Evolutionary conservation across 305 asterid species (phyloP).

Genomic region (Solanum hybrid): DNA sequence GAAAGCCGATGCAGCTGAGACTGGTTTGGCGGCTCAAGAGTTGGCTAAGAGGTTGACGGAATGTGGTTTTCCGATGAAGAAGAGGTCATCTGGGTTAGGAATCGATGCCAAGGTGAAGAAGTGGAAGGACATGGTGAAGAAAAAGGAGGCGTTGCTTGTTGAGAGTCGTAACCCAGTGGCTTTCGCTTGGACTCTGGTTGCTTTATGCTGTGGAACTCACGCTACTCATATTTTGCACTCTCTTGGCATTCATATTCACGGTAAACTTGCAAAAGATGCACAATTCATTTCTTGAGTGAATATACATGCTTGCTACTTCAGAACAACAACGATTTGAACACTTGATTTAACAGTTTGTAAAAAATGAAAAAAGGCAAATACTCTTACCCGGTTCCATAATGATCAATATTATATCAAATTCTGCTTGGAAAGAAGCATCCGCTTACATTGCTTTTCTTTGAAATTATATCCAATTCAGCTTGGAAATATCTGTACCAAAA

Average conservation of each 20-base stretch:
- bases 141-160: slow-evolving; percentile 68
- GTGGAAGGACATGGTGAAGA: slow-evolving; percentile 82
- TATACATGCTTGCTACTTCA: background rate
- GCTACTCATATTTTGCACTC: slow-evolving; percentile 84
- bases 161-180: slow-evolving; percentile 73
- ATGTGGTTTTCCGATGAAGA: slow-evolving; percentile 77
- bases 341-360: background rate
- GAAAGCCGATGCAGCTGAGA: slow-evolving; percentile 28
- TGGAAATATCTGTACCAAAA: background rate
- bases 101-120: slow-evolving; percentile 78
- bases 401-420: background rate
- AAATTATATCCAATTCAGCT: background rate
- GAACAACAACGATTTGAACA: background rate
- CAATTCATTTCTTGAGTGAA: background rate
- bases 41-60: slow-evolving; percentile 57
- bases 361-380: background rate
- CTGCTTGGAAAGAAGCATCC: background rate
- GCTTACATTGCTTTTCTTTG: background rate
- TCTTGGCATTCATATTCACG: slow-evolving; percentile 81
- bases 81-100: slow-evolving; percentile 71
- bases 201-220: slow-evolving; percentile 89
- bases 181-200: slow-evolving; percentile 93
- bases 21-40: slow-evolving; percentile 42
- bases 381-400: background rate
- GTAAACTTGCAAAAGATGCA: slow-evolving; percentile 25